These are phyloP conservation scores for Fomitopsis palustris DNA, from an alignment of 1,284 basidiomycete species.

Conservation along the genomic window DNA sequence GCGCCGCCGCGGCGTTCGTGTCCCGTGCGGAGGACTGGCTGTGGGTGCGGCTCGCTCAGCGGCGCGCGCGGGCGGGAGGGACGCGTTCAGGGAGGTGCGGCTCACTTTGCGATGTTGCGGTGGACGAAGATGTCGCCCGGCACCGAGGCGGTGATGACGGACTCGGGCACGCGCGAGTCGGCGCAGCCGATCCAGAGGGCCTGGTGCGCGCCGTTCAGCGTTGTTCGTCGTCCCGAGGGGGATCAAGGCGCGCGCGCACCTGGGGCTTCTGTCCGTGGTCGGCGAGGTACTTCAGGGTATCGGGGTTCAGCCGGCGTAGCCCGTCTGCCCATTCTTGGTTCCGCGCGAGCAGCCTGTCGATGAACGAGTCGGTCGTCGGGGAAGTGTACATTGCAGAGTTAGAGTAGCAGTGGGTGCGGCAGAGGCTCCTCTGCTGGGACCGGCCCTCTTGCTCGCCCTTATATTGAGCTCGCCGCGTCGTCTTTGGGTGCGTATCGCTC, in stretches of 20 bases:
- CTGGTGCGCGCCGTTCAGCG: slow-evolving; percentile 1
- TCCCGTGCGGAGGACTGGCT: slow-evolving; percentile 15
- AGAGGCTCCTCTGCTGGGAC: too few relatives aligned
- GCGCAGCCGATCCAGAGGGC: slow-evolving; percentile 56
- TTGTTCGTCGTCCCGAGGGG: too few relatives aligned
- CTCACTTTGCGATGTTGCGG: slow-evolving; percentile 40
- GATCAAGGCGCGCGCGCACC: not conserved
- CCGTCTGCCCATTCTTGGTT: not conserved
- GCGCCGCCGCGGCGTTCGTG: slow-evolving; percentile 9
- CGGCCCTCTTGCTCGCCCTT: too few relatives aligned
- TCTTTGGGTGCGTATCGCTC: too few relatives aligned
- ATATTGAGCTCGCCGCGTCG: too few relatives aligned
- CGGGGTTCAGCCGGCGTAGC: not conserved
- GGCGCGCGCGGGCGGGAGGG: not conserved
- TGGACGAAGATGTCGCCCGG: slow-evolving; percentile 52
- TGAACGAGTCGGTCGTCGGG: not conserved
- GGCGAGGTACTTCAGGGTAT: not conserved
- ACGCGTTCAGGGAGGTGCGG: not conserved
- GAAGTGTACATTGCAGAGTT: too few relatives aligned
- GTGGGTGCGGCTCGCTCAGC: slow-evolving; percentile 6
- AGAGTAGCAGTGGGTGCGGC: too few relatives aligned
- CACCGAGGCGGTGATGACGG: slow-evolving; percentile 31
- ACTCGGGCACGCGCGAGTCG: slow-evolving; percentile 46
- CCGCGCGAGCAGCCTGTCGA: not conserved
- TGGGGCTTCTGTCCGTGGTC: not conserved